These are phyloP conservation scores for Paraurostyla sp. DNA, from an alignment of 73 alveolate species.

Conservation along the genomic window DNA sequence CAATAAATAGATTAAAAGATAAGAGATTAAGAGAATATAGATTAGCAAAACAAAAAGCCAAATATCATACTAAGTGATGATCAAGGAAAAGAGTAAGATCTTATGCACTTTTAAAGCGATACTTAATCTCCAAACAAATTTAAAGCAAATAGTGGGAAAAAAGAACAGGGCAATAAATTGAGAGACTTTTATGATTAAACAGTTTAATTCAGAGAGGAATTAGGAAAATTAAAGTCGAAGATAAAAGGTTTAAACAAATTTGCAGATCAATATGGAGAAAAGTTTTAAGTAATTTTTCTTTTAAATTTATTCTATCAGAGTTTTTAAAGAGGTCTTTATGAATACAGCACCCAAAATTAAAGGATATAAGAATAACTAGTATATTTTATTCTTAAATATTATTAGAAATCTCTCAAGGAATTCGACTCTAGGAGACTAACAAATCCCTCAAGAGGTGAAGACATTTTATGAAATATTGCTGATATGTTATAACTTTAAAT, in stretches of 20 bases:
- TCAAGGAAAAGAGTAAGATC: background rate
- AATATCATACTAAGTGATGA: background rate
- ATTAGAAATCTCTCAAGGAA: background rate
- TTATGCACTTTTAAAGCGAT: background rate
- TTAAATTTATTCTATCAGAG: background rate
- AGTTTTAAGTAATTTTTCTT: background rate
- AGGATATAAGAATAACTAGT: background rate
- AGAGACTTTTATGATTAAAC: constrained; percentile 4
- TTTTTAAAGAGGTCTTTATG: background rate
- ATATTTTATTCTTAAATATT: background rate
- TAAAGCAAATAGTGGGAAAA: background rate
- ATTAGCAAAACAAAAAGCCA: background rate
- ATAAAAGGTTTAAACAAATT: background rate
- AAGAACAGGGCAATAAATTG: background rate
- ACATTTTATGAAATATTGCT: background rate
- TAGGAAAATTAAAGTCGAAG: background rate
- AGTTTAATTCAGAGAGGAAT: constrained; percentile 5
- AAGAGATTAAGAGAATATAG: background rate
- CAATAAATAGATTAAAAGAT: background rate
- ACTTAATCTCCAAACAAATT: background rate
- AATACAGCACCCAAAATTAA: background rate
- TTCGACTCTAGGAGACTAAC: background rate
- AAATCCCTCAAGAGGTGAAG: background rate
- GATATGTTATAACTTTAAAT: background rate
- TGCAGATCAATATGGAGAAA: constrained; percentile 9